Base-by-base conservation (phyloP, 495 filamentous ascomycete species). In the Aspergillus nanangensis region DNA sequence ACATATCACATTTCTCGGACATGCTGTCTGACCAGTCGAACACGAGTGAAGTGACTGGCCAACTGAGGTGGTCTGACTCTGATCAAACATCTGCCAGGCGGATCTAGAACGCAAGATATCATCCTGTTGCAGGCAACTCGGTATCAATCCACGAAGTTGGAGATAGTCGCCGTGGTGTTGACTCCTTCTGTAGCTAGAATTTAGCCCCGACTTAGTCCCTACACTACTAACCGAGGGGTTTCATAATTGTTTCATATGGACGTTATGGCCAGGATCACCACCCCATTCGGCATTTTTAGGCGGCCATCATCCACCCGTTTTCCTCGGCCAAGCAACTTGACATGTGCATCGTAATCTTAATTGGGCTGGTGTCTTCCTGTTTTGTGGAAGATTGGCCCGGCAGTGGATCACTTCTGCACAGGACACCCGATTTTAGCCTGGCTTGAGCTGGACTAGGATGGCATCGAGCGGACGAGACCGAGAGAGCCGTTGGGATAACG, bases 241-340 rank as follows among this genome's bases (percentile, higher is more conserved):
- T 45, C 43, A 45, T 33, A 22, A 45, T 20, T 45, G 43, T 45
- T 45, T 45, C 33, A 45, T 38, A 7, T 15, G 22, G n/a, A 18
- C 13, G 4, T 17, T 14, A 23, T 24, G 8, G 13, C 17, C 35
- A 35, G 31, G 18, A 35, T 24, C 10, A 15, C 8, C 18, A 23
- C 4, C 23, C 11, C 19, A 22, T 45, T 10, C 29, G 22, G 22
- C 29, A 25, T 24, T 8, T n/a, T 29, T 24, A 31, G 24, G 24
- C 38, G 11, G 7, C 8, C n/a, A n/a, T n/a, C n/a, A n/a, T n/a
- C n/a, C n/a, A n/a, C n/a, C n/a, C 42, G 32, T 8, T 24, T 14
- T 4, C n/a, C 31, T 32, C 13, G 18, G 21, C 33, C 17, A 31
- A 4, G 24, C 10, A 5, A 1, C 4, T 29, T 29, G 25, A 29